Evolutionary conservation across 2,329 filamentous ascomycete species (phyloP).

Genomic region (Hawksworthiomyces lignivorus): DNA sequence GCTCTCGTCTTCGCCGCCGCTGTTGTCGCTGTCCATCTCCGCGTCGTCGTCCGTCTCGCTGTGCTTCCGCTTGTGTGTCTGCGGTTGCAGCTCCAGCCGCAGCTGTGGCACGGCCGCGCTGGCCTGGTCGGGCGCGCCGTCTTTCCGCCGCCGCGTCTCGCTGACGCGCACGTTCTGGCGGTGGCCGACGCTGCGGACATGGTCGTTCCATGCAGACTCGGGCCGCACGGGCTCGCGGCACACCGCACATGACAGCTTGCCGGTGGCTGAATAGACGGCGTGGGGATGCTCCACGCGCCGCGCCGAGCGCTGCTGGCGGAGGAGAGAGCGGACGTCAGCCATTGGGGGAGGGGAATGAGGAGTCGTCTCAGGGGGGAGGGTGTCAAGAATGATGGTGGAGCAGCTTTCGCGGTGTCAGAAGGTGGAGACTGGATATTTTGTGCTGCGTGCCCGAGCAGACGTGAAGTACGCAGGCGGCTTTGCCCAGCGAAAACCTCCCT

Average conservation of each 20-base stretch:
- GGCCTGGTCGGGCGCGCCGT: neutral
- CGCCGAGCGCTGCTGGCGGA: slow-evolving; percentile 68
- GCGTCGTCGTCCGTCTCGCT: slow-evolving; percentile 15
- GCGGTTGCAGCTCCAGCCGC: neutral
- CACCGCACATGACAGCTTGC: slow-evolving; percentile 59
- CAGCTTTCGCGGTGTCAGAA: too few relatives aligned
- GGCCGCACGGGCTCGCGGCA: slow-evolving; percentile 59
- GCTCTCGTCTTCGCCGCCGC: slow-evolving; percentile 16
- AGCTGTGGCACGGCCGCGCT: neutral
- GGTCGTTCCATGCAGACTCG: slow-evolving; percentile 60
- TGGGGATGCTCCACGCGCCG: slow-evolving; percentile 65
- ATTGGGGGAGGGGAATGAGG: slow-evolving; percentile 35
- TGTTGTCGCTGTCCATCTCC: slow-evolving; percentile 11
- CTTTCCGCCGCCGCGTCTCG: neutral
- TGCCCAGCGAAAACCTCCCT: too few relatives aligned
- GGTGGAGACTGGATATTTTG: too few relatives aligned
- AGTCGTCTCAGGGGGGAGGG: neutral
- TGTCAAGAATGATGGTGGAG: slow-evolving; percentile 4
- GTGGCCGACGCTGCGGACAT: slow-evolving; percentile 44
- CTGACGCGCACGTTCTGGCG: slow-evolving; percentile 21
- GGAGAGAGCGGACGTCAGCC: slow-evolving; percentile 72
- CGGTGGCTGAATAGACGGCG: slow-evolving; percentile 59
- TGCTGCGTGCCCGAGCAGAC: too few relatives aligned
- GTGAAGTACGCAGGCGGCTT: too few relatives aligned
- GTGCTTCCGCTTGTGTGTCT: slow-evolving; percentile 23